phyloP scores from a whole-genome alignment of 176 grass and related monocot species.

The Cymbopogon citratus region DNA sequence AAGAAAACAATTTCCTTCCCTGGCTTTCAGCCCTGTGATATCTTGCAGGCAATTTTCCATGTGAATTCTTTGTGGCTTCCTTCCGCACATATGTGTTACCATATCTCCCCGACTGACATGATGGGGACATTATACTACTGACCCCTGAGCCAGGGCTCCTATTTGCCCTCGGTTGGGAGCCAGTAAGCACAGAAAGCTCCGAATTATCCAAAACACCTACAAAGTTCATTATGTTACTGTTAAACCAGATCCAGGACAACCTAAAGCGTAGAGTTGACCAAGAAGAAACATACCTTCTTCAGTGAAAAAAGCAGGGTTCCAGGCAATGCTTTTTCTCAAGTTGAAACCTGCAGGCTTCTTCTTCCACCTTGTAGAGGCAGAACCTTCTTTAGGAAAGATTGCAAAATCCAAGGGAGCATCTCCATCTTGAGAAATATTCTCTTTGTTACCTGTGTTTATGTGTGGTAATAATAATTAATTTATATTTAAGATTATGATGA shows the following conservation, averaged over 20 bases:
- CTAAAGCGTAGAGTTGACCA: background rate
- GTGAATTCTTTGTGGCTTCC: conserved; percentile 16
- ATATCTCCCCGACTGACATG: conserved; percentile 19
- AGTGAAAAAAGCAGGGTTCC: conserved; percentile 83
- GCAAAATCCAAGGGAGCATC: background rate
- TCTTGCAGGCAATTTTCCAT: conserved; percentile 36
- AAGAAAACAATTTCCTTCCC: conserved; percentile 53
- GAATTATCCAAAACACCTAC: conserved; percentile 71
- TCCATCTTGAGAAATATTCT: conserved; percentile 31
- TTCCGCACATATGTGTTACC: conserved; percentile 16
- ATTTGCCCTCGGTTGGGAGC: conserved; percentile 37
- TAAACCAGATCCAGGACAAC: background rate
- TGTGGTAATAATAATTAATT: background rate
- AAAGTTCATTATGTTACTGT: background rate
- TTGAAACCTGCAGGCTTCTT: conserved; percentile 51
- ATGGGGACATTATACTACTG: conserved; percentile 17
- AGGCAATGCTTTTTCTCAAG: conserved; percentile 87
- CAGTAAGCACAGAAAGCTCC: conserved; percentile 69
- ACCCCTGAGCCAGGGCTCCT: conserved; percentile 14
- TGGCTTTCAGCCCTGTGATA: conserved; percentile 21
- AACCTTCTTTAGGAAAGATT: background rate
- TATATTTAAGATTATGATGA: background rate
- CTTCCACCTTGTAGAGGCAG: conserved; percentile 18
- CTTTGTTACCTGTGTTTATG: conserved; percentile 27
- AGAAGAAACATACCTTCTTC: conserved; percentile 53